Base-by-base conservation (phyloP, 2,329 filamentous ascomycete genomes). In the Trichoderma koningiopsis region DNA sequence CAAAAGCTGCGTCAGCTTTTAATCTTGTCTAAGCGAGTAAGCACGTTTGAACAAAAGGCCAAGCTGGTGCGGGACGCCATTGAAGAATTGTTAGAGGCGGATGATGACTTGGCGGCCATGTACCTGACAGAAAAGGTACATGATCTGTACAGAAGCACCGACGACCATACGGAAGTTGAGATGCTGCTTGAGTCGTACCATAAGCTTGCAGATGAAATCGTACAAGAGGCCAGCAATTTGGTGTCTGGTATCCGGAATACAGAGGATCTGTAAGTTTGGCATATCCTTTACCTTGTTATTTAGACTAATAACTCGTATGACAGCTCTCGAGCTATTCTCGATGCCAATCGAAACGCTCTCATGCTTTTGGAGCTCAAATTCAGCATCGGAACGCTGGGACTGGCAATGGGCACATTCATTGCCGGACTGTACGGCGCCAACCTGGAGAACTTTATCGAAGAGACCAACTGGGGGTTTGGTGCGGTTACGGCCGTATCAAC, bases 341-440 rank as follows among this genome's bases (percentile, higher is more conserved):
- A 99, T 79, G 95, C 96, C 68, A 99, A 99, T 79, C 94, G 96
- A 73, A 99, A 99, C 83, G 92, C 94, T 10, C 92, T 99, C 73
- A 99, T 99, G 96, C 86, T 99, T 22, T 87, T 98, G 37, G 96
- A 98, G 72, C 89, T 99, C 74, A 97, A 97, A 78, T 97, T 98
- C 82, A 96, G 92, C 77, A 94, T 99, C 70, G 93, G 94, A 69
- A 98, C 96, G 0, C 88, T 99, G 5, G 94, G 94, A n/a, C 89
- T 98, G 59, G 95, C 93, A 67, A 93, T 94, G 77, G 96, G 96
- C 68, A 97, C 96, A 61, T 96, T 98, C 77, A 87, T 97, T 75
- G 96, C 96, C 10, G 94, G 94, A n/a, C 89, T 99, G n/a, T 99
- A 98, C 85, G 96, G 96, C 75, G 98, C 98, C 94, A 99, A 99